These are phyloP conservation scores for Aspergillus piperis DNA, from an alignment of 2,329 filamentous ascomycete genomes.

Conservation along the genomic window DNA sequence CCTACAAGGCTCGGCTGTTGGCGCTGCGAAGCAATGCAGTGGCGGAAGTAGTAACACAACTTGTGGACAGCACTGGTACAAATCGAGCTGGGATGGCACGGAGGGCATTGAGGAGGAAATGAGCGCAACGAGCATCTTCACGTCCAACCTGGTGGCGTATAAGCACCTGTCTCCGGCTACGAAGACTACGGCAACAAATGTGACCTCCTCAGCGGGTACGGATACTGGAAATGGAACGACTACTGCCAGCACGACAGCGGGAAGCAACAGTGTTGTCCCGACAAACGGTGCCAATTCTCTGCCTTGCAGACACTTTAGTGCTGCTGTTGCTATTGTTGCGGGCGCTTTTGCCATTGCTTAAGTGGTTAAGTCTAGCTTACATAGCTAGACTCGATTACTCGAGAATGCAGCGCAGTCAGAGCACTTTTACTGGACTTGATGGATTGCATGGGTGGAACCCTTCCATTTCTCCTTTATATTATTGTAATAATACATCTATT, in stretches of 20 bases:
- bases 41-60: constrained; percentile 41
- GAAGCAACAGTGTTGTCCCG: neutral
- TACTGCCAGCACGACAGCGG: neutral
- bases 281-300: neutral
- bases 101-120: constrained; percentile 34
- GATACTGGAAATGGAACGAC: neutral
- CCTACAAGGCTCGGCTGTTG: constrained; percentile 53
- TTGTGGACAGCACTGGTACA: constrained; percentile 42
- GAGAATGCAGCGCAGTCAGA: too few relatives aligned
- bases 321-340: neutral
- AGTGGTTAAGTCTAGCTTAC: too few relatives aligned
- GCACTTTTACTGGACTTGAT: too few relatives aligned
- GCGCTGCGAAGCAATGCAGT: constrained; percentile 54
- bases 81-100: constrained; percentile 29
- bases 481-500: too few relatives aligned
- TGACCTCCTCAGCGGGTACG: neutral
- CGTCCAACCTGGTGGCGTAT: constrained; percentile 9
- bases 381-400: too few relatives aligned
- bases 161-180: neutral
- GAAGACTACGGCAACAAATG: neutral
- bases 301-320: neutral
- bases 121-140: constrained; percentile 25
- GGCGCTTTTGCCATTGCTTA: neutral
- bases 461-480: too few relatives aligned
- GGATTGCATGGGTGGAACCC: too few relatives aligned